A percentile compares a stretch with the other conserved stretches of the same genome.
Evolutionary conservation across 805 yeast species (phyloP).

Genomic region (Candida yuanshanica): DNA sequence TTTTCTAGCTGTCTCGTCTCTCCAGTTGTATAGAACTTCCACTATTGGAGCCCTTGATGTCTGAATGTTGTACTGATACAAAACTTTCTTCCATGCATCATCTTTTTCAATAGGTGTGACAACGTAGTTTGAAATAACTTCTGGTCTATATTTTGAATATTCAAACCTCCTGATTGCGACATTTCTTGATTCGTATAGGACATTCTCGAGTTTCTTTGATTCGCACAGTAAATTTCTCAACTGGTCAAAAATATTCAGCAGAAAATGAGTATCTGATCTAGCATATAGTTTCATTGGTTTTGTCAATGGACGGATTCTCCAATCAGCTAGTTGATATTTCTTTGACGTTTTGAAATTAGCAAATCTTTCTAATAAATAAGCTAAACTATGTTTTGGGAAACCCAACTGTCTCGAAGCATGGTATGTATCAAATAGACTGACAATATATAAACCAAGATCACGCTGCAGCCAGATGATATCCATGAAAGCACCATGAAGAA

Average conservation of each 20-base stretch:
- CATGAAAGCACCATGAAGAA: slow-evolving; percentile 95
- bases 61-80: slow-evolving; percentile 62
- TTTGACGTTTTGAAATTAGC: slow-evolving; percentile 87
- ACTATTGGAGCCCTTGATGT: slow-evolving; percentile 47
- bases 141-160: slow-evolving; percentile 59
- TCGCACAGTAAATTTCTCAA: slow-evolving; percentile 58
- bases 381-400: slow-evolving; percentile 76
- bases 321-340: slow-evolving; percentile 92
- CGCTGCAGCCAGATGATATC: slow-evolving; percentile 96
- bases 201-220: slow-evolving; percentile 47
- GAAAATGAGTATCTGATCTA: slow-evolving; percentile 89
- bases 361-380: slow-evolving; percentile 72
- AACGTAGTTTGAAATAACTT: slow-evolving; percentile 25
- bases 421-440: slow-evolving; percentile 85
- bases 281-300: slow-evolving; percentile 79
- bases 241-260: slow-evolving; percentile 73
- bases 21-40: slow-evolving; percentile 67
- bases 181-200: slow-evolving; percentile 66
- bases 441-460: slow-evolving; percentile 88
- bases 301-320: slow-evolving; percentile 87
- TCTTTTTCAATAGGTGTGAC: slow-evolving; percentile 46
- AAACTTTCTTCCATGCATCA: slow-evolving; percentile 64
- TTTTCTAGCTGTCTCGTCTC: slow-evolving; percentile 69
- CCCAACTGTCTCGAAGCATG: slow-evolving; percentile 82
- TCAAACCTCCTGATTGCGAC: slow-evolving; percentile 83